Base-by-base conservation (phyloP, 768 basidiomycete species). In the Boletellus emodensis region DNA sequence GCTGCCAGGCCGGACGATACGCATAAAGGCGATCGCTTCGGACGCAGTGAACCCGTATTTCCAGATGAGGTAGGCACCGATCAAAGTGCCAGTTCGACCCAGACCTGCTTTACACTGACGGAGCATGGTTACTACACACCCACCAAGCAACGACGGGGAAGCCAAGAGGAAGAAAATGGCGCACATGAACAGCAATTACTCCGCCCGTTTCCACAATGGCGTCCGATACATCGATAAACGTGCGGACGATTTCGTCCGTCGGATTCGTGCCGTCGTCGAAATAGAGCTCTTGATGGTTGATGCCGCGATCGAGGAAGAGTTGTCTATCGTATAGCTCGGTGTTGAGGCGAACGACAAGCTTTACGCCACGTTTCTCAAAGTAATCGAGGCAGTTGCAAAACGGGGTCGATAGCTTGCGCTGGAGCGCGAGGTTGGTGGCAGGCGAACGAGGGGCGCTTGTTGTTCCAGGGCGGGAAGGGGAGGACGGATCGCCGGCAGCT, bases 251-350 rank as follows among this genome's bases (percentile, higher is more conserved):
- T 51, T 96, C 91, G 68, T 96, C 90, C 0, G 93, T 87, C 6
- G 95, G 95, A 68, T 98, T 98, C 20, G 94, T 96, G 18, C 96
- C 96, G 66, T 99, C 96, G 68, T 97, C 94, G 58, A 96, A 98
- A 69, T 95, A 97, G 55, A 97, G 79, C 58, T 95, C 93, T 71
- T 87, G 77, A 64, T 96, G 91, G 58, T 85, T 84, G 62, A 95
- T 88, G 11, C 91, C 92, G 41, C 81, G 83, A 60, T 90, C 88
- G 60, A 84, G 65, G 71, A 96, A 97, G 11, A 87, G 78, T 47
- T 76, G 71, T 49, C 81, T 78, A 67, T 95, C 93, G 68, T 94
- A 99, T 17, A 98, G 76, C 57, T 91, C 81, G 52, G 94, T 94
- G 67, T 99, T 99, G 28, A 97, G 71, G 51, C 96, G 87, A 49